Evolutionary conservation across 371 early-diverging fungal species (phyloP), one percentile per base, ranked within the genome.

Genomic region (Fennellomyces sp.): DNA sequence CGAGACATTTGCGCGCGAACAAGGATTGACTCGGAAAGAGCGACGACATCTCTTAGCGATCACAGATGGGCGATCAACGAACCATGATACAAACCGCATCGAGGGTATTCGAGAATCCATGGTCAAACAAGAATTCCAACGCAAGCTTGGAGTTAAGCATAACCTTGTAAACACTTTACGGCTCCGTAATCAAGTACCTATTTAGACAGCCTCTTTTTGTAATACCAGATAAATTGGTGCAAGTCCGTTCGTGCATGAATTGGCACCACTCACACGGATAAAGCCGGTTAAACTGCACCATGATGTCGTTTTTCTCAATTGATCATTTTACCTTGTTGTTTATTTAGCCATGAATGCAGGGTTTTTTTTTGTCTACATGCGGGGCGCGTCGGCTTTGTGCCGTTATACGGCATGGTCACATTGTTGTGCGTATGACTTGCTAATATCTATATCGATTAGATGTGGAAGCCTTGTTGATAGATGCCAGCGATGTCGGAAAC

Each of bases 141-240:
- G 55, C 5, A 30, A 55, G 13, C 47, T 65, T 26, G 51, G 56
- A 11, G 12, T 65, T 27, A 59, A 56, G 41, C 52, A 65, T 26
- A 65, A 65, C 29, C 30, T 49, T 8, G 48, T 17, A 5, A 60
- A 23, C 1, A 65, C 65, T 13, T 60, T 55, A 13, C 58, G 65
- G 36, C 12, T 41, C n/a, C 60, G 60, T 27, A 55, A 35, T 21
- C 65, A 65, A 65, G 57, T 56, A 3, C 65, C 65, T 25, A 63
- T 45, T 2, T 45, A 45, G 21, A 41, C 41, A 31, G 49, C 42
- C n/a, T 53, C 31, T 53, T n/a, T 35, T 53, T 53, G 49, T 48
- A 23, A 10, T 23, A 45, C 23, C 26, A 15, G 5, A 12, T 28
- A 28, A 15, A 21, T 26, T 50, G 51, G 13, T 28, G n/a, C 26